These are phyloP conservation scores for Ustanciosporium gigantosporum DNA, from an alignment of 1,284 basidiomycete species.

Conservation along the genomic window DNA sequence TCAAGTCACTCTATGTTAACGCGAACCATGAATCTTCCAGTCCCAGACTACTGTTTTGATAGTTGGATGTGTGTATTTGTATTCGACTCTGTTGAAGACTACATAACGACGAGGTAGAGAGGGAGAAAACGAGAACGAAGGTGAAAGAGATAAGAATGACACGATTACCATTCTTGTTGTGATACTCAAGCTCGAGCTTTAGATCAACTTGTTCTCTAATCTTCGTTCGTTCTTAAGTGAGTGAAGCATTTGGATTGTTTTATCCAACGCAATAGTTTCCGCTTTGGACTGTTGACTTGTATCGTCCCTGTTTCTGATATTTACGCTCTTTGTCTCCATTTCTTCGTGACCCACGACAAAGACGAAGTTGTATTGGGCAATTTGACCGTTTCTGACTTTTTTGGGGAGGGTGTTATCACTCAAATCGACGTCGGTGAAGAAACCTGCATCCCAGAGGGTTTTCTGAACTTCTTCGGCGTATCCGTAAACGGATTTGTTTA, in stretches of 20 bases:
- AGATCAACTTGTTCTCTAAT: conserved; percentile 48
- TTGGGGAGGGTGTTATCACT: conserved; percentile 90
- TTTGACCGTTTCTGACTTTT: conserved; percentile 71
- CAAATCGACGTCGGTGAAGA: conserved; percentile 91
- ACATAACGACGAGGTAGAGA: too few relatives aligned
- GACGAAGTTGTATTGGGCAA: conserved; percentile 82
- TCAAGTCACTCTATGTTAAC: too few relatives aligned
- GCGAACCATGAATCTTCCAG: too few relatives aligned
- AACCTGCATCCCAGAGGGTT: conserved; percentile 71
- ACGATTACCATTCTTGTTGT: too few relatives aligned
- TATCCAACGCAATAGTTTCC: conserved; percentile 53
- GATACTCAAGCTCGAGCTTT: too few relatives aligned
- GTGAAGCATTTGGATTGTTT: conserved; percentile 31
- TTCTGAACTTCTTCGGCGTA: conserved; percentile 82
- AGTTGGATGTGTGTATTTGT: too few relatives aligned
- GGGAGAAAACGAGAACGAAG: too few relatives aligned
- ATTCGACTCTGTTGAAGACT: too few relatives aligned
- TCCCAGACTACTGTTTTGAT: too few relatives aligned
- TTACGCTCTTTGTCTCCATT: conserved; percentile 80
- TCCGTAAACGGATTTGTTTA: conserved; percentile 80
- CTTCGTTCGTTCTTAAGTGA: conserved; percentile 43
- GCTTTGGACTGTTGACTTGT: conserved; percentile 54
- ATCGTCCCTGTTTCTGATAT: conserved; percentile 75
- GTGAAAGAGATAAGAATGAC: too few relatives aligned
- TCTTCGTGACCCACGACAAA: conserved; percentile 95